phyloP scores from a whole-genome alignment of 2,329 filamentous ascomycete species.

The Clarireedia monteithiana region DNA sequence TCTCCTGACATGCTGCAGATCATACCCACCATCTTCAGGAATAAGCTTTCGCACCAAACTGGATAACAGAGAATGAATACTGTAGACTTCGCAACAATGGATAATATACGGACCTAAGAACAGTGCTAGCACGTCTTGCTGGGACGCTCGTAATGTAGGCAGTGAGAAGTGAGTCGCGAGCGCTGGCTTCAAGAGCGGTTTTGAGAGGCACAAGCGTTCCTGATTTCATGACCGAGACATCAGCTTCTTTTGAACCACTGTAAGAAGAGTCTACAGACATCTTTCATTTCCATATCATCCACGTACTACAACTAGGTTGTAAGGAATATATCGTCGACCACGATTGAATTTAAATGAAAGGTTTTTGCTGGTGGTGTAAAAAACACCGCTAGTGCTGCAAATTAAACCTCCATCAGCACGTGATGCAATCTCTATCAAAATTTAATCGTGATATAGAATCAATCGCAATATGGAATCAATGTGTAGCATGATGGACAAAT shows the following conservation, averaged over 20 bases:
- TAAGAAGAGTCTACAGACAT: background rate
- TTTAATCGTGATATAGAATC: too few species aligned
- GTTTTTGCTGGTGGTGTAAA: background rate
- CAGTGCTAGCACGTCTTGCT: conserved; percentile 60
- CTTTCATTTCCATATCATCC: background rate
- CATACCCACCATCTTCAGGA: conserved; percentile 54
- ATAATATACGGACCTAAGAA: conserved; percentile 55
- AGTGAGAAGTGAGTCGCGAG: conserved; percentile 49
- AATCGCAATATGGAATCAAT: too few species aligned
- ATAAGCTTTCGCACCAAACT: conserved; percentile 50
- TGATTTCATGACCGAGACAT: background rate
- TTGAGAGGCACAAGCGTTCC: conserved; percentile 50
- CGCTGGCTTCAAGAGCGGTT: conserved; percentile 54
- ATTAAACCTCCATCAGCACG: background rate
- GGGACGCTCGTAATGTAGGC: conserved; percentile 68
- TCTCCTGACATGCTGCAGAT: conserved; percentile 64
- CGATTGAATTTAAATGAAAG: too few species aligned
- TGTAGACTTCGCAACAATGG: conserved; percentile 9
- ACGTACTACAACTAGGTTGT: background rate
- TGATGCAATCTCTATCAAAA: background rate
- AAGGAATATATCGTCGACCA: background rate
- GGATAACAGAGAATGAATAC: conserved; percentile 26
- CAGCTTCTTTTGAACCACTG: background rate
- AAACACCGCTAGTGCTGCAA: background rate
- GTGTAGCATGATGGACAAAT: too few species aligned